These are phyloP conservation scores for Ascodesmis nigricans DNA, from an alignment of 495 filamentous ascomycete species.

Conservation along the genomic window DNA sequence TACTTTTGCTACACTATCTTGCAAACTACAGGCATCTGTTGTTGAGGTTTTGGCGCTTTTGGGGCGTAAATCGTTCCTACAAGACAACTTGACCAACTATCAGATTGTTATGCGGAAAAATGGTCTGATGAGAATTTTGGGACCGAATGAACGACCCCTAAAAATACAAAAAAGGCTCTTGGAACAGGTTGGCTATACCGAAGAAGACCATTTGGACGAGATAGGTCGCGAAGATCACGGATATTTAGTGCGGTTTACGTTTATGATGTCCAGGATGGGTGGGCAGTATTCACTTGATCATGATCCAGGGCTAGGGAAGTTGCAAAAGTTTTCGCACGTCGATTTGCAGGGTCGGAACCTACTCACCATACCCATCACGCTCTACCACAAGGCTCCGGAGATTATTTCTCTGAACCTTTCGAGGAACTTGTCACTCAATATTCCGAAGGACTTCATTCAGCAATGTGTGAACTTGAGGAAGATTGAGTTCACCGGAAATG, in stretches of 20 bases:
- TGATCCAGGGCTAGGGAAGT: conserved; percentile 57
- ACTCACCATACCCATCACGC: conserved; percentile 77
- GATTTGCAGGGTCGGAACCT: conserved; percentile 81
- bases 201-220: conserved; percentile 70
- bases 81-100: conserved; percentile 77
- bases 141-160: conserved; percentile 57
- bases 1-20: conserved; percentile 78
- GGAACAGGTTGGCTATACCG: conserved; percentile 80
- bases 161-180: conserved; percentile 81
- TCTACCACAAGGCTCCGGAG: conserved; percentile 77
- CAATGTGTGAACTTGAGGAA: conserved; percentile 77
- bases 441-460: conserved; percentile 92
- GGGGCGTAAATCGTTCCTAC: conserved; percentile 74
- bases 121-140: conserved; percentile 63
- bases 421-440: conserved; percentile 69
- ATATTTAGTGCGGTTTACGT: conserved; percentile 87
- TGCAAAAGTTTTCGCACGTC: conserved; percentile 79
- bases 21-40: conserved; percentile 59
- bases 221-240: conserved; percentile 96
- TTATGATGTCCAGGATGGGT: conserved; percentile 66
- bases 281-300: conserved; percentile 43
- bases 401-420: conserved; percentile 92
- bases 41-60: conserved; percentile 62
- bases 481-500: conserved; percentile 83
- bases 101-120: conserved; percentile 89